Base-by-base conservation (phyloP, 73 alveolate genomes). In the Paramecium primaurelia region DNA sequence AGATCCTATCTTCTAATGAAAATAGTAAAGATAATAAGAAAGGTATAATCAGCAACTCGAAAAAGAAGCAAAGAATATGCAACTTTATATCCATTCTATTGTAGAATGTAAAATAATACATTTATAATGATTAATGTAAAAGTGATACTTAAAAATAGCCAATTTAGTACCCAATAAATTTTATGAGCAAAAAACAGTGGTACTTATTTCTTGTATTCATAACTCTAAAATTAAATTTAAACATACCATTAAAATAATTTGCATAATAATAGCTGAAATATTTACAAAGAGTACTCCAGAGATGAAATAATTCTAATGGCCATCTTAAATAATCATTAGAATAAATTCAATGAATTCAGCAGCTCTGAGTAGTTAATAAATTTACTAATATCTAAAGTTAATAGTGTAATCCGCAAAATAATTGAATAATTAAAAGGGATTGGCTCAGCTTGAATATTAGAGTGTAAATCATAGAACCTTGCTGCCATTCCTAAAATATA, bases 261-360 rank as follows among this genome's bases (percentile, higher is more conserved):
- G 75, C 91, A 80, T 80, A 32, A 80, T 30, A 34, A 44, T 12
- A 7, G 91, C 51, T 45, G 75, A 80, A 32, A 49, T 44, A 0
- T 44, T 80, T 1, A 44, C n/a, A 58, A 45, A 80, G 42, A 80
- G 75, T 22, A 34, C 75, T 20, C 75, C 77, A 10, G 60, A 42
- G 4, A 75, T 2, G 38, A 45, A 80, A 44, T n/a, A 37, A 37
- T 73, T 10, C n/a, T 16, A 45, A 20, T 1, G 16, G 14, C 45
- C 47, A 45, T 20, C 20, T 10, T 44, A 80, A 26, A 11, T 16
- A 9, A 49, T 44, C 91, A 45, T 20, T 12, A 80, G 58, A 38
- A 80, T 18, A 28, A 28, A 80, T 26, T 34, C 75, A 18, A 80
- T 80, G 7, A 64, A 64, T 64, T 80, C 91, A 36, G 77, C 91